Conservation (phyloP, 139 green algal species). For the Volvox africanus region DNA sequence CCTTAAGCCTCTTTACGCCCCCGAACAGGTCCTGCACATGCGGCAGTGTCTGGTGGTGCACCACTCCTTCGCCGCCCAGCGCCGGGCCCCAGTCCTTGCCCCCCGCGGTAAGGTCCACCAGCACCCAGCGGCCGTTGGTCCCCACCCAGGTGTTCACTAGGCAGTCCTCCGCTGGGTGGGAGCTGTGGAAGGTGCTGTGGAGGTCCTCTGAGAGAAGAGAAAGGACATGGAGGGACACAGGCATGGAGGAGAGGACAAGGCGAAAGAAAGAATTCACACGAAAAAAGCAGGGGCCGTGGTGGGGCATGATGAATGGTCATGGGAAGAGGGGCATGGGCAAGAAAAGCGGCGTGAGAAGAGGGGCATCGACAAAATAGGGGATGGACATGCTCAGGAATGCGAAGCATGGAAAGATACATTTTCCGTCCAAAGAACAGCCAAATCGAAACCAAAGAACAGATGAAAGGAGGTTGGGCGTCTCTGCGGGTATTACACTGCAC, state of each 20-base stretch:
- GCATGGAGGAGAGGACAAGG: neutral
- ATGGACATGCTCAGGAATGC: no score
- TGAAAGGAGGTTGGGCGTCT: no score
- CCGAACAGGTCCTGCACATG: slow-evolving; percentile 64
- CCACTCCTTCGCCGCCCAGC: slow-evolving; percentile 72
- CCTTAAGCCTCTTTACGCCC: slow-evolving; percentile 17
- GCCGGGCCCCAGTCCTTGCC: slow-evolving; percentile 76
- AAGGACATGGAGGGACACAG: neutral
- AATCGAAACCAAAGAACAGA: no score
- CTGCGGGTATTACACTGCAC: no score
- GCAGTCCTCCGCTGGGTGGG: slow-evolving; percentile 70
- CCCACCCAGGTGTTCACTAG: slow-evolving; percentile 59
- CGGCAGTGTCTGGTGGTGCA: slow-evolving; percentile 66
- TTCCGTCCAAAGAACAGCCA: no score
- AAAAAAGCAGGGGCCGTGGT: no score
- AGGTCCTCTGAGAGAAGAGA: slow-evolving; percentile 38
- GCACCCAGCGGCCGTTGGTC: slow-evolving; percentile 30
- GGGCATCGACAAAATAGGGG: no score
- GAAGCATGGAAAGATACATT: no score
- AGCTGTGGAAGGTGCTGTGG: slow-evolving; percentile 52
- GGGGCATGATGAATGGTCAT: no score
- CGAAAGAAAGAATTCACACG: neutral
- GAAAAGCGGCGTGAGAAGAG: no score
- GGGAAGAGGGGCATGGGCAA: no score
- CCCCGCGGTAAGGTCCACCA: slow-evolving; percentile 64